Evolutionary conservation across 805 yeast genomes (phyloP).

Genomic region (Kregervanrija pseudodelftensis): DNA sequence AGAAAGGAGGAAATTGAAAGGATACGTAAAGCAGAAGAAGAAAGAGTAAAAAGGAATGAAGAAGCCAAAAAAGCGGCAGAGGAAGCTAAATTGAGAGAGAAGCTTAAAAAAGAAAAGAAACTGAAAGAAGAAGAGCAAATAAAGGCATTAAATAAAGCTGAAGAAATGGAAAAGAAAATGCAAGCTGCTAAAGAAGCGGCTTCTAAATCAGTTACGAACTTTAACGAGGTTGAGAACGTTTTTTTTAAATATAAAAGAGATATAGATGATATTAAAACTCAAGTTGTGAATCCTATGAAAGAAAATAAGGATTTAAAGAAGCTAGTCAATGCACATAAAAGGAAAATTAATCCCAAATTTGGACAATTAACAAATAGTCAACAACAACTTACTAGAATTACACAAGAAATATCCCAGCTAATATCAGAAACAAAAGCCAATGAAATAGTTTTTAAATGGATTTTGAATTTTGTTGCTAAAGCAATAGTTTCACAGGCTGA

Average conservation of each 20-base stretch:
- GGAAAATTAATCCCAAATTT: constrained; percentile 79
- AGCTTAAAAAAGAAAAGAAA: constrained; percentile 12
- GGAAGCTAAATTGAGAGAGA: constrained; percentile 16
- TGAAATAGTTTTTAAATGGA: constrained; percentile 59
- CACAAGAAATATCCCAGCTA: constrained; percentile 42
- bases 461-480: constrained; percentile 76
- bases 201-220: constrained; percentile 23
- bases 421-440: constrained; percentile 41
- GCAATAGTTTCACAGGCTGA: constrained; percentile 88
- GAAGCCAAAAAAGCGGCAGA: constrained; percentile 15
- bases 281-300: constrained; percentile 50
- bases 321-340: constrained; percentile 52
- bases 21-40: constrained; percentile 15
- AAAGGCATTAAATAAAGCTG: constrained; percentile 14
- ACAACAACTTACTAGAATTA: constrained; percentile 48
- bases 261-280: constrained; percentile 50
- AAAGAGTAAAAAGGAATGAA: constrained; percentile 14
- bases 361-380: constrained; percentile 82
- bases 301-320: constrained; percentile 35
- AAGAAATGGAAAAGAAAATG: constrained; percentile 14
- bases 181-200: constrained; percentile 17
- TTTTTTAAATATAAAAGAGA: constrained; percentile 43
- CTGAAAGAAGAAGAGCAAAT: constrained; percentile 17
- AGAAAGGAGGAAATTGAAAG: constrained; percentile 18
- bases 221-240: constrained; percentile 31